Evolutionary conservation across 345 rosid genomes (phyloP), one percentile per base, ranked within the genome.

Genomic region (Trapa bicornis): DNA sequence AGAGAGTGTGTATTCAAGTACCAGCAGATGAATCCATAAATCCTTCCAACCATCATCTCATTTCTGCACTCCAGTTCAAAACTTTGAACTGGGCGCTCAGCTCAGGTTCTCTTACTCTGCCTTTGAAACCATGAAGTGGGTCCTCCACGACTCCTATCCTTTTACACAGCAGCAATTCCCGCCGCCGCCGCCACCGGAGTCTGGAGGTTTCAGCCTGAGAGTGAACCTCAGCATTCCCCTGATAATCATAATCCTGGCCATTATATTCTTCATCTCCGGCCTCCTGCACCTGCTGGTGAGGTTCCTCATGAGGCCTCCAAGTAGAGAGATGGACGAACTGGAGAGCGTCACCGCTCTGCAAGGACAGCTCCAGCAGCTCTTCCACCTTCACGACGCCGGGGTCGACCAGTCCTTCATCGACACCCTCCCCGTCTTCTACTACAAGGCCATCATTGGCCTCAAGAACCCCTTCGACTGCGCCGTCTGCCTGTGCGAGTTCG

Each of bases 381-480:
- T 94, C 70, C 93, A 91, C 57, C 91, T 94, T 54, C 99, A 94
- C 65, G 99, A 94, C 75, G 79, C 96, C 35, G 99, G 99, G 66
- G 89, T 94, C 37, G 97, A 94, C 81, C 99, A 94, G 75, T 86
- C 96, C 43, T 87, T 94, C 76, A 91, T 94, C 60, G 99, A 94
- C 74, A 85, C 95, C 58, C 92, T 94, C 69, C 99, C 99, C 11
- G 89, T 94, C 6, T 91, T 94, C 65, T 78, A 80, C 65, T 94
- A 94, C 84, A 89, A 86, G 42, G 76, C 95, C 71, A 91, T 94
- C 33, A 87, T 89, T 56, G 93, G 96, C 66, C 77, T 78, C 68
- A 86, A 85, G 68, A 80, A 86, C 71, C 93, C 96, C 50, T 91
- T 94, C 60, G 99, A 94, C 71, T 94, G 99, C 77, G 96, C 99